These are phyloP conservation scores for Trametes maxima DNA, from an alignment of 768 basidiomycete genomes.

Conservation along the genomic window DNA sequence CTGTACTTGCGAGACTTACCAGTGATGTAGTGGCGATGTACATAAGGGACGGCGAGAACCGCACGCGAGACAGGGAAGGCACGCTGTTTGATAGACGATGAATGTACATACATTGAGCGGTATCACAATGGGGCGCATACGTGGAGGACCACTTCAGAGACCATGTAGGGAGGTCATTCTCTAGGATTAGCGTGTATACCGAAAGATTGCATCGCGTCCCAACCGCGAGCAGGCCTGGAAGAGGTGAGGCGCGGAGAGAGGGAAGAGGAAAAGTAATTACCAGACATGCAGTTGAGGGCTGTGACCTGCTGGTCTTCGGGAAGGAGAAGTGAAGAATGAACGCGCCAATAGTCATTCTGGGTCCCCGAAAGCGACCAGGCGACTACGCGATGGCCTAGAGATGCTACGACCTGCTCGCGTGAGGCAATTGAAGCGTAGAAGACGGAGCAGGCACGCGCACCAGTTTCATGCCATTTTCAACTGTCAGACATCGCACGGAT, in stretches of 20 bases:
- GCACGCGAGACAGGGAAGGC: constrained; percentile 50
- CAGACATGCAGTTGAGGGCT: constrained; percentile 73
- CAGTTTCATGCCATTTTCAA: constrained; percentile 81
- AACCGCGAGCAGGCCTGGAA: constrained; percentile 73
- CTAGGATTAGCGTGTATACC: constrained; percentile 75
- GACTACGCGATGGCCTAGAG: constrained; percentile 67
- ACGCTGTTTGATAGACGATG: constrained; percentile 41
- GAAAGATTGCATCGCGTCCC: constrained; percentile 63
- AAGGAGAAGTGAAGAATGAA: constrained; percentile 80
- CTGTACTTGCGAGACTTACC: constrained; percentile 41
- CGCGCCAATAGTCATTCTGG: constrained; percentile 66
- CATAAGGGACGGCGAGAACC: constrained; percentile 77
- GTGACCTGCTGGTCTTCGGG: constrained; percentile 57
- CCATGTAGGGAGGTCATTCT: constrained; percentile 85
- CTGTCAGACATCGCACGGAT: constrained; percentile 60
- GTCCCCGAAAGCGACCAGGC: constrained; percentile 78
- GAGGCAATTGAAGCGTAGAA: neutral
- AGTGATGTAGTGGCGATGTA: constrained; percentile 67
- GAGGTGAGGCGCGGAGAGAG: constrained; percentile 31
- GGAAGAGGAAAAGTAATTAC: constrained; percentile 38
- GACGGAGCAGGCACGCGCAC: constrained; percentile 47
- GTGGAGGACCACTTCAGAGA: constrained; percentile 71
- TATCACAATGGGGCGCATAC: constrained; percentile 42
- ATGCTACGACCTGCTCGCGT: constrained; percentile 65
- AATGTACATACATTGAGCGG: constrained; percentile 16